Conservation (phyloP, 805 yeast species). For the Cyberlindnera xylosilytica region DNA sequence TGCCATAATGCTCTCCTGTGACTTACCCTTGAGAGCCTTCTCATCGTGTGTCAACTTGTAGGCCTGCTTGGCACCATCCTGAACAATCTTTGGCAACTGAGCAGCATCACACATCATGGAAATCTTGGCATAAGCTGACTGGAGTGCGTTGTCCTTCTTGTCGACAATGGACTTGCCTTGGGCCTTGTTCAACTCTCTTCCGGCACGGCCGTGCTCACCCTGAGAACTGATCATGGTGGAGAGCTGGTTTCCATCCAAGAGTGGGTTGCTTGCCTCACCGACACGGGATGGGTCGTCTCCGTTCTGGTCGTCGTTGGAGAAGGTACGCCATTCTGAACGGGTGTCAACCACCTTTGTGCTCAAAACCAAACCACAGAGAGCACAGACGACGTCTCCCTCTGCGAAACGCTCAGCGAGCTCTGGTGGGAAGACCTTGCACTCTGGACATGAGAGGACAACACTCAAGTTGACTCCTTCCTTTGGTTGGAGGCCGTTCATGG, state of each 20-base stretch:
- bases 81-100: conserved; percentile 90
- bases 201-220: conserved; percentile 72
- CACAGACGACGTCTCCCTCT: conserved; percentile 99
- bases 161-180: conserved; percentile 85
- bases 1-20: conserved; percentile 93
- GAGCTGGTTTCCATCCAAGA: conserved; percentile 85
- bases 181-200: conserved; percentile 88
- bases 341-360: conserved; percentile 93
- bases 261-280: conserved; percentile 94
- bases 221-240: conserved; percentile 89
- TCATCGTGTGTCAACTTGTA: conserved; percentile 90
- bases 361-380: conserved; percentile 90
- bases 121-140: conserved; percentile 85
- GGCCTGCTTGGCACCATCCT: conserved; percentile 96
- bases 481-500: conserved; percentile 5
- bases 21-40: conserved; percentile 79
- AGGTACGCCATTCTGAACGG: conserved; percentile 98
- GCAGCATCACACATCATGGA: conserved; percentile 97
- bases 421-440: conserved; percentile 93
- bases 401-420: conserved; percentile 91
- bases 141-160: conserved; percentile 80
- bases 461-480: conserved; percentile 75
- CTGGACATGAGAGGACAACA: conserved; percentile 90
- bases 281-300: conserved; percentile 99
- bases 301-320: conserved; percentile 95